Conservation (phyloP, 1,284 basidiomycete species). For the Serendipita sp. region DNA sequence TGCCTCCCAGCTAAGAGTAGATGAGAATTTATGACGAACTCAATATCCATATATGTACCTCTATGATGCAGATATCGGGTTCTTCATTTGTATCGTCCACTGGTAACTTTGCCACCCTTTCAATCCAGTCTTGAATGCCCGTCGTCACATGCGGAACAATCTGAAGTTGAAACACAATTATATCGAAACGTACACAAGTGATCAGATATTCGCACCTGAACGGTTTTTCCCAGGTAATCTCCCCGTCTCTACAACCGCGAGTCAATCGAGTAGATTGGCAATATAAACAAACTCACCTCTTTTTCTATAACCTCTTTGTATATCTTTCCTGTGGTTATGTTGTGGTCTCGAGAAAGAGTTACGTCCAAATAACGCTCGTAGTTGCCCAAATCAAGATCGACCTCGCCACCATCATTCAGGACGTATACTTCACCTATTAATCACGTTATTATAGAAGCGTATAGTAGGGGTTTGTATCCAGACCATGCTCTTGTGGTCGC, state of each 20-base stretch:
- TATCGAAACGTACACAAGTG: constrained; percentile 7
- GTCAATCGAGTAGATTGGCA: background rate
- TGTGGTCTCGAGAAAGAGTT: constrained; percentile 88
- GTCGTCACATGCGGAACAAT: constrained; percentile 96
- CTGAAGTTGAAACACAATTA: constrained; percentile 26
- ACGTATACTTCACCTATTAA: constrained; percentile 88
- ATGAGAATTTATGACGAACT: constrained; percentile 5
- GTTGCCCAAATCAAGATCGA: constrained; percentile 95
- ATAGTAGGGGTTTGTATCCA: constrained; percentile 21
- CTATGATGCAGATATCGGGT: constrained; percentile 95
- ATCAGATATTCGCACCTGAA: constrained; percentile 40
- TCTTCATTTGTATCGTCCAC: constrained; percentile 88
- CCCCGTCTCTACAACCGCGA: constrained; percentile 61
- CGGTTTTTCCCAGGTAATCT: constrained; percentile 96
- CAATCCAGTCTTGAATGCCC: constrained; percentile 98
- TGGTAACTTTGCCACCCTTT: constrained; percentile 84
- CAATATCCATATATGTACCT: constrained; percentile 34
- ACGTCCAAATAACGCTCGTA: constrained; percentile 97
- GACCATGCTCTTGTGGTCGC: constrained; percentile 96
- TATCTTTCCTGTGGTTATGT: constrained; percentile 97
- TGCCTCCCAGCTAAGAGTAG: constrained; percentile 69
- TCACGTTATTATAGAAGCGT: constrained; percentile 1
- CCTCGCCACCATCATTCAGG: constrained; percentile 96
- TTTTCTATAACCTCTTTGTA: constrained; percentile 95
- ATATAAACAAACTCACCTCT: constrained; percentile 49